Conservation (phyloP, 1,139 yeast species). For the Sugiyamaella neomexicana region DNA sequence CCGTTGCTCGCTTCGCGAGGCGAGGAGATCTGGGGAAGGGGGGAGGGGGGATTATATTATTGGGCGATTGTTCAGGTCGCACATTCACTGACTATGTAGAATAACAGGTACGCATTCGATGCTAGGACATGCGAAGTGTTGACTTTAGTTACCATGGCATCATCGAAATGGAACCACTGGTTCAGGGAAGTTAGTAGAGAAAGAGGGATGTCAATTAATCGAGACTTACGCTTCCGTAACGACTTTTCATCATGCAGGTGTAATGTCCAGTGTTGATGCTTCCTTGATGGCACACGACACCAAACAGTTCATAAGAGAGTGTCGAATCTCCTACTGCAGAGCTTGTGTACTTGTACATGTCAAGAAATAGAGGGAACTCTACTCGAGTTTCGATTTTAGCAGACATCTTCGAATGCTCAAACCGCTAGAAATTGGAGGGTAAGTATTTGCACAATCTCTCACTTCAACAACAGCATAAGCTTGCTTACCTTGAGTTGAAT, state of each 20-base stretch:
- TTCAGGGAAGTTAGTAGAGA: conserved; percentile 9
- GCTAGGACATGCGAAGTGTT: conserved; percentile 61
- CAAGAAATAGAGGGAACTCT: conserved; percentile 66
- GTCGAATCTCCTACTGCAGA: conserved; percentile 16
- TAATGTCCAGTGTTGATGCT: conserved; percentile 95
- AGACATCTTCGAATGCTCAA: conserved; percentile 38
- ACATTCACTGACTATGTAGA: conserved; percentile 59
- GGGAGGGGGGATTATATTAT: too few relatives aligned
- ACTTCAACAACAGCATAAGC: background rate
- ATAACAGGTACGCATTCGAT: conserved; percentile 75
- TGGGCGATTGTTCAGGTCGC: background rate
- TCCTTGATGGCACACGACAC: conserved; percentile 85
- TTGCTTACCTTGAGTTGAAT: conserved; percentile 63
- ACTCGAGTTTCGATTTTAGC: conserved; percentile 77
- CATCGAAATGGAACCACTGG: conserved; percentile 86
- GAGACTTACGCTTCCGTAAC: conserved; percentile 47
- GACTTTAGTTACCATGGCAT: conserved; percentile 74
- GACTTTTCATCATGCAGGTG: conserved; percentile 70
- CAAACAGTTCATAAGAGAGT: conserved; percentile 72
- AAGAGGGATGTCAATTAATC: conserved; percentile 32
- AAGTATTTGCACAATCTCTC: background rate
- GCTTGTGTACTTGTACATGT: conserved; percentile 61
- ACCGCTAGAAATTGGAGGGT: conserved; percentile 12
- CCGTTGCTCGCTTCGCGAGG: background rate
- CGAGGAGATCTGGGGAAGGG: too few relatives aligned